These are phyloP conservation scores for Heliocybe sulcata DNA, from an alignment of 1,284 basidiomycete genomes.

Conservation along the genomic window DNA sequence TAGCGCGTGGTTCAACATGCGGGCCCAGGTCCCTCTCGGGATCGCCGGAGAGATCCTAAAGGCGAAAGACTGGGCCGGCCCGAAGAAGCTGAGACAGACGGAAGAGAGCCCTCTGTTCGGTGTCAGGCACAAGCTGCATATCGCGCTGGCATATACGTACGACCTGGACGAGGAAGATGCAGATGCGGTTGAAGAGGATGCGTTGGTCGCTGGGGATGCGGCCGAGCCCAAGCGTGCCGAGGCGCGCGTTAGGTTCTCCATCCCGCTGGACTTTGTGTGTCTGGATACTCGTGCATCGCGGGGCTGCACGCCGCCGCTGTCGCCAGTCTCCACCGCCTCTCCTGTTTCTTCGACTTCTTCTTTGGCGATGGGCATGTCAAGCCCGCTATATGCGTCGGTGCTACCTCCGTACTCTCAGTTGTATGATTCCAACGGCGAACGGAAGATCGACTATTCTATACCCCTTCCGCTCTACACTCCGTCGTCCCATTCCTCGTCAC, in stretches of 20 bases:
- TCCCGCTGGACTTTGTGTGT: constrained; percentile 51
- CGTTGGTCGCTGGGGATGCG: background rate
- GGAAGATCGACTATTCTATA: constrained; percentile 56
- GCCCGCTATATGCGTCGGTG: constrained; percentile 25
- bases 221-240: constrained; percentile 15
- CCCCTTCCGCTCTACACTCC: constrained; percentile 60
- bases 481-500: background rate
- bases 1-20: constrained; percentile 54
- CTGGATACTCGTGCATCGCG: constrained; percentile 4
- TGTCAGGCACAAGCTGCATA: constrained; percentile 46
- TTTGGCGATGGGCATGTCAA: constrained; percentile 9
- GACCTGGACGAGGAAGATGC: constrained; percentile 29
- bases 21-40: constrained; percentile 38
- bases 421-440: constrained; percentile 64
- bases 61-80: constrained; percentile 35
- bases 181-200: background rate
- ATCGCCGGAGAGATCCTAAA: constrained; percentile 17
- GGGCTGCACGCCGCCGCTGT: background rate
- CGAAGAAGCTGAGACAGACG: constrained; percentile 35
- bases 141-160: constrained; percentile 50
- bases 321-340: constrained; percentile 8
- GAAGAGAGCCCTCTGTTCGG: constrained; percentile 46
- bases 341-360: constrained; percentile 4
- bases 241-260: constrained; percentile 31
- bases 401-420: constrained; percentile 74